Evolutionary conservation across 2,329 filamentous ascomycete genomes (phyloP).

Genomic region (Didymella sp.): DNA sequence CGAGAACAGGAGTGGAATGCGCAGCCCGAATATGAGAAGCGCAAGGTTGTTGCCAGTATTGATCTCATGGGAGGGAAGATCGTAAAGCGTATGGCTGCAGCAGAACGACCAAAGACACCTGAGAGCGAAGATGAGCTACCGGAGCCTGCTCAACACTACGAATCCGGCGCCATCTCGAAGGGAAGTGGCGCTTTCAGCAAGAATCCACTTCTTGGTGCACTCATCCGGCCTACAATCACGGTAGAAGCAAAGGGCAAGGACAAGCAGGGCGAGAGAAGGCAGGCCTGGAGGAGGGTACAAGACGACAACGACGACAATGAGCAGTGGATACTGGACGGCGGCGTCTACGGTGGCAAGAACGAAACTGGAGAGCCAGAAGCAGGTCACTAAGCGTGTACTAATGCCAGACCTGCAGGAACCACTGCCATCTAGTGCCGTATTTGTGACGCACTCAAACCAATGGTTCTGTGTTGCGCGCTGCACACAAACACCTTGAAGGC

Average conservation of each 20-base stretch:
- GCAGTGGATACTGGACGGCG: constrained; percentile 61
- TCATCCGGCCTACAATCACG: constrained; percentile 68
- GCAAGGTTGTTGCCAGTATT: constrained; percentile 82
- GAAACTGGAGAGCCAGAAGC: constrained; percentile 23
- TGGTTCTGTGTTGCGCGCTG: neutral
- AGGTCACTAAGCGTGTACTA: constrained; percentile 15
- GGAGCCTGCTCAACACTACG: constrained; percentile 38
- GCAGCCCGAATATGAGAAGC: constrained; percentile 86
- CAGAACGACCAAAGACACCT: constrained; percentile 62
- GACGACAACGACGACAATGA: constrained; percentile 63
- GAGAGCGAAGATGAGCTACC: constrained; percentile 58
- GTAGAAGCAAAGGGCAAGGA: constrained; percentile 60
- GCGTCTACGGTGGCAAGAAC: constrained; percentile 53
- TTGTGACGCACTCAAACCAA: neutral
- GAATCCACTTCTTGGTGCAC: constrained; percentile 70
- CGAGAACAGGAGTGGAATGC: constrained; percentile 88
- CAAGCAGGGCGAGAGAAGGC: constrained; percentile 47
- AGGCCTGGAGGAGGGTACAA: constrained; percentile 59
- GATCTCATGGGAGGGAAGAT: constrained; percentile 81
- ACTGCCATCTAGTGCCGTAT: neutral
- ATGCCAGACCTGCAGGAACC: neutral
- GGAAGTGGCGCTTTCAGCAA: constrained; percentile 68
- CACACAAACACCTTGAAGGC: neutral
- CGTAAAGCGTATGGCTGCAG: constrained; percentile 70
- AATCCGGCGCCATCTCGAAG: constrained; percentile 30